Base-by-base conservation (phyloP, 2,329 filamentous ascomycete species). In the Aspergillus aculeatinus region DNA sequence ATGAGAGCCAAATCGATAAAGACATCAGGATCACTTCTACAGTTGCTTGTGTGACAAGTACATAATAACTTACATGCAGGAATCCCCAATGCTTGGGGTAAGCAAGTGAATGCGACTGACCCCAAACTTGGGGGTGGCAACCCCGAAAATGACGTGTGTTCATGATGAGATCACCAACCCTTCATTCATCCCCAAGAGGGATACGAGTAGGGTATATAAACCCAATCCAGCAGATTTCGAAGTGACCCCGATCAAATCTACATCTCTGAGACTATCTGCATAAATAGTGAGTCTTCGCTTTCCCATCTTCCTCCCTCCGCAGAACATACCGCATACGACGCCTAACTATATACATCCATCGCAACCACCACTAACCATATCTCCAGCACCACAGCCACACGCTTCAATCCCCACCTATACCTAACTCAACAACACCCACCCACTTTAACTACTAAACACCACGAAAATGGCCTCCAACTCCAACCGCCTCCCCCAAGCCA, bases 401-500 rank as follows among this genome's bases (percentile, higher is more conserved):
- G 35, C 25, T 7, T 39, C 35, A 25, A 2, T 25, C 25, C 4
- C 33, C 33, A 35, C 33, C 11, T 27, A 16, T 9, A 9, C 27
- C 27, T 5, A 9, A 27, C 7, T 23, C 23, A 7, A 27, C 27
- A 7, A 27, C 25, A 27, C 25, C 4, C 25, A 27, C 6, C 5
- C 25, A 27, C 25, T 1, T n/a, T n/a, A n/a, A n/a, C n/a, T n/a
- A 23, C 3, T 21, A 21, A 21, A 23, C 23, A 23, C 23, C 23
- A 23, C 23, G 23, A 54, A 55, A 55, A 55, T 55, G 53, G 12
- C 53, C 27, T 39, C 56, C 42, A 53, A 35, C 16, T 5, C 31
- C 47, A 70, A 65, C 55, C 64, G 61, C 23, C 62, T 50, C n/a
- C 50, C 59, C 9, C 54, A 51, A 11, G 35, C 65, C n/a, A 67